Evolutionary conservation across 257 asterid species (phyloP).

Genomic region (Capsicum chinense): DNA sequence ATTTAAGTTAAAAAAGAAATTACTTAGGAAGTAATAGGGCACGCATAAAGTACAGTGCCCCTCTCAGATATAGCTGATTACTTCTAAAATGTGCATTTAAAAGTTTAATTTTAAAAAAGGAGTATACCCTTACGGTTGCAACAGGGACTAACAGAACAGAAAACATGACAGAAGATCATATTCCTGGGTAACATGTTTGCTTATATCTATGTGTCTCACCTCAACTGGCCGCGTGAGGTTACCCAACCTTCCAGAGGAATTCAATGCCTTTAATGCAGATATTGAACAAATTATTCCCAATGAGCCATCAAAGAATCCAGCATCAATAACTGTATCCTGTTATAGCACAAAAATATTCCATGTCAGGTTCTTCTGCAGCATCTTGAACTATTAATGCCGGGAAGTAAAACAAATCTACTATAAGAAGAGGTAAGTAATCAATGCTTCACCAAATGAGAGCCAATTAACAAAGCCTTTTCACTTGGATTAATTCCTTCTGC

Average conservation of each 20-base stretch:
- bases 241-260: constrained; percentile 59
- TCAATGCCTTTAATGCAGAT: constrained; percentile 85
- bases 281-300: constrained; percentile 78
- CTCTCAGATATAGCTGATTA: not conserved
- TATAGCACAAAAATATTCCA: constrained; percentile 33
- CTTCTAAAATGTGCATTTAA: not conserved
- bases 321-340: constrained; percentile 97
- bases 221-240: constrained; percentile 80
- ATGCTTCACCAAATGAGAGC: constrained; percentile 94
- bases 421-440: constrained; percentile 32
- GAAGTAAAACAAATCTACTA: constrained; percentile 27
- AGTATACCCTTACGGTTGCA: not conserved
- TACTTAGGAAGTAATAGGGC: not conserved
- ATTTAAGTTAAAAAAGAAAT: not conserved
- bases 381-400: not conserved
- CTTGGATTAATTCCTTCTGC: constrained; percentile 73
- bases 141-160: not conserved
- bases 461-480: constrained; percentile 85
- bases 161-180: not conserved
- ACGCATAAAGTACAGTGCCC: not conserved
- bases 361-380: not conserved
- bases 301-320: constrained; percentile 91
- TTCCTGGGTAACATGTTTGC: not conserved
- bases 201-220: constrained; percentile 49
- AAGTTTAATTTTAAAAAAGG: not conserved